Evolutionary conservation across 345 rosid genomes (phyloP).

Genomic region (Boechera stricta): DNA sequence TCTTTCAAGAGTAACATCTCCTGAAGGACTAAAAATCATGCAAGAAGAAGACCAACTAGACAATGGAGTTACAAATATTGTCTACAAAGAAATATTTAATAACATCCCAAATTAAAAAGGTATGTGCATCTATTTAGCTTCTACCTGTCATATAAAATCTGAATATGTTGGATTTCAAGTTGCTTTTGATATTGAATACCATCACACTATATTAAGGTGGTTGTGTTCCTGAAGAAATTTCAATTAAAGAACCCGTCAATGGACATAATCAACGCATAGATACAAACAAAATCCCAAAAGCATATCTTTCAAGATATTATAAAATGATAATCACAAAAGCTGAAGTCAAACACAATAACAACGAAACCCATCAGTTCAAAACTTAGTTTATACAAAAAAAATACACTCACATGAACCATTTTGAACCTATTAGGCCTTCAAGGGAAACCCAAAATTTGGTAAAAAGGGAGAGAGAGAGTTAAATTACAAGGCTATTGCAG

Average conservation of each 20-base stretch:
- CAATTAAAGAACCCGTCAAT: slow-evolving; percentile 16
- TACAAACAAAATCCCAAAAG: slow-evolving; percentile 9
- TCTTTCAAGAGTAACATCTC: slow-evolving; percentile 8
- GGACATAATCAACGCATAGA: slow-evolving; percentile 25
- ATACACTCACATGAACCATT: not conserved
- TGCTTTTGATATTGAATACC: no score
- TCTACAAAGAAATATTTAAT: no score
- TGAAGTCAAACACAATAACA: slow-evolving; percentile 30
- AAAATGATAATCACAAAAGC: slow-evolving; percentile 9
- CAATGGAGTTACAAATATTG: no score
- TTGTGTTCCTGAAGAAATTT: not conserved
- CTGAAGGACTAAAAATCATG: not conserved
- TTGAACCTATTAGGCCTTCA: not conserved
- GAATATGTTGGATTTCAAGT: no score
- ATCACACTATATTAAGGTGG: no score
- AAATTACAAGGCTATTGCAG: slow-evolving; percentile 86
- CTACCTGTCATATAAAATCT: no score
- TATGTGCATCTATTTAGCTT: no score
- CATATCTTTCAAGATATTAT: not conserved
- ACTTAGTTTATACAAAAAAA: not conserved
- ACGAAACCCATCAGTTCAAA: slow-evolving; percentile 26
- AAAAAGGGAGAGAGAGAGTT: not conserved
- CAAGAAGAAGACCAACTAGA: no score
- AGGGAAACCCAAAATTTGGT: not conserved
- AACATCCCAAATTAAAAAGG: no score